phyloP scores from a whole-genome alignment of 2,329 filamentous ascomycete genomes.

The Didymella arachidicola region DNA sequence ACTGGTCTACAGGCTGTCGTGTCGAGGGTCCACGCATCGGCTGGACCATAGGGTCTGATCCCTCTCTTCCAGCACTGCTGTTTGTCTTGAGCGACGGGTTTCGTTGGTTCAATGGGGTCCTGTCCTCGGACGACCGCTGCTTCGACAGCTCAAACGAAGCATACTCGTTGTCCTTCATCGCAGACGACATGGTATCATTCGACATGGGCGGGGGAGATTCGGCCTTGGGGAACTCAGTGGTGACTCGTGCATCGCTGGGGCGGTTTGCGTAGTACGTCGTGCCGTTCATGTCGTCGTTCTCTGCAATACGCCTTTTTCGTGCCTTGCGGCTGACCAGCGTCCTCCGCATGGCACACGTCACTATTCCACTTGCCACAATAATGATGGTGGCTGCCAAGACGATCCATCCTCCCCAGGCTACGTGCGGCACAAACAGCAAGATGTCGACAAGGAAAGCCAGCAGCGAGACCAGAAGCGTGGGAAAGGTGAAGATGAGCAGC shows the following conservation, averaged over 20 bases:
- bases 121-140: conserved; percentile 70
- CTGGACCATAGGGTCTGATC: conserved; percentile 44
- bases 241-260: conserved; percentile 37
- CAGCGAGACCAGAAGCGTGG: conserved; percentile 82
- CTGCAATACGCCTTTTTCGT: conserved; percentile 87
- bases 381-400: conserved; percentile 88
- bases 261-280: conserved; percentile 79
- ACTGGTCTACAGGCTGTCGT: conserved; percentile 65
- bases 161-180: conserved; percentile 61
- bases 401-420: conserved; percentile 93
- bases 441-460: conserved; percentile 94
- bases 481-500: conserved; percentile 84
- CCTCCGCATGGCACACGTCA: conserved; percentile 93
- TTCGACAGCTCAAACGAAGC: conserved; percentile 70
- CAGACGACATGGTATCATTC: conserved; percentile 65
- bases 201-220: conserved; percentile 63
- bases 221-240: conserved; percentile 56
- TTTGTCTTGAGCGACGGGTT: conserved; percentile 68
- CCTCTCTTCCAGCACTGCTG: conserved; percentile 55
- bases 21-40: conserved; percentile 49
- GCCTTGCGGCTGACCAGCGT: conserved; percentile 91
- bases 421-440: conserved; percentile 89
- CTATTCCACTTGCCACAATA: conserved; percentile 79
- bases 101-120: conserved; percentile 71
- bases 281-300: conserved; percentile 97